phyloP scores from a whole-genome alignment of 208 protist species.

The Crithidia sp. region DNA sequence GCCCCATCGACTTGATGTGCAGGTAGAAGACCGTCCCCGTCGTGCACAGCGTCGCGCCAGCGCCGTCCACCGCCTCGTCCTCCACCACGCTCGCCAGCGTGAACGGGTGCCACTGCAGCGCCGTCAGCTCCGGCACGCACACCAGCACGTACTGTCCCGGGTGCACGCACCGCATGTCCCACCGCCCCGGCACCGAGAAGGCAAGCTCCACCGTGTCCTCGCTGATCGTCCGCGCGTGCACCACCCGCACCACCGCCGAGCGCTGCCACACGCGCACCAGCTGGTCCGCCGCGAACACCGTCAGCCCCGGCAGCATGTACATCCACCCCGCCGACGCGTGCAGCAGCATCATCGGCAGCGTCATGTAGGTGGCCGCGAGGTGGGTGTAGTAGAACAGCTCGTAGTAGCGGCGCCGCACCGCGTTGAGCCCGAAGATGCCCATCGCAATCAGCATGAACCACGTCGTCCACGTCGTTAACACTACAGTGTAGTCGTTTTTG shows the following conservation, averaged over 20 bases:
- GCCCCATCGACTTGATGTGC: conserved; percentile 63
- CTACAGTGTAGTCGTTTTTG: conserved; percentile 47
- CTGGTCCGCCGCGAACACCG: conserved; percentile 59
- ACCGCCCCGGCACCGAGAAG: conserved; percentile 23
- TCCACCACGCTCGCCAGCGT: conserved; percentile 42
- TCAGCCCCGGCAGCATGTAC: conserved; percentile 63
- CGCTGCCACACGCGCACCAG: conserved; percentile 50
- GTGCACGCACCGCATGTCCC: conserved; percentile 15
- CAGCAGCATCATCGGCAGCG: conserved; percentile 53
- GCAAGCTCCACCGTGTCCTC: conserved; percentile 30
- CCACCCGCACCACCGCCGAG: conserved; percentile 26
- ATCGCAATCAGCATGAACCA: conserved; percentile 53
- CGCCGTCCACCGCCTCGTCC: conserved; percentile 10
- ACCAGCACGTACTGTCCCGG: conserved; percentile 59
- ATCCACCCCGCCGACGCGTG: conserved; percentile 65
- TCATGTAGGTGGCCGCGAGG: conserved; percentile 49
- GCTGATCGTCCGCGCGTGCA: conserved; percentile 26
- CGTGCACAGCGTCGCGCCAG: not conserved
- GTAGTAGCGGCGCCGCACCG: conserved; percentile 55
- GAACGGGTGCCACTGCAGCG: conserved; percentile 77
- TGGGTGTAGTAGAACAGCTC: conserved; percentile 81
- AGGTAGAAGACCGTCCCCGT: conserved; percentile 33
- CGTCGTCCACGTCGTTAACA: conserved; percentile 42
- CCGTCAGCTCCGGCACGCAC: conserved; percentile 57
- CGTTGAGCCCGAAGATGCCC: conserved; percentile 47